Conservation (phyloP, 139 green algal species). For the Coelastrella sp. region DNA sequence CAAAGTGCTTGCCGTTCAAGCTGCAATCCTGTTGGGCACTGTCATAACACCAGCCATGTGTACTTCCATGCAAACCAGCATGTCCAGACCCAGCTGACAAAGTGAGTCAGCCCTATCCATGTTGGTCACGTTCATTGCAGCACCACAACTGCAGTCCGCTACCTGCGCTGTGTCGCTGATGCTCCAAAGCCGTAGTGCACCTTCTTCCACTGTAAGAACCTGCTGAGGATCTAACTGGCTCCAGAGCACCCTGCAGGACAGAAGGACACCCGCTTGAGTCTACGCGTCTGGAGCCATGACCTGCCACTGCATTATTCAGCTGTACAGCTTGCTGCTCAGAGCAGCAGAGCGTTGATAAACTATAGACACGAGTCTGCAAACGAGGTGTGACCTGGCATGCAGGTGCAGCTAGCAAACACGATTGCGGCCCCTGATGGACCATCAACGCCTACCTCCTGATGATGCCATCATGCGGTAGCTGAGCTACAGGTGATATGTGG, state of each 20-base stretch:
- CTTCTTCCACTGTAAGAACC: conserved; percentile 69
- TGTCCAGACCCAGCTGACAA: no score
- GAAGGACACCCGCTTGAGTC: no score
- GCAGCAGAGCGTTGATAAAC: no score
- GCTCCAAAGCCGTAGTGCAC: conserved; percentile 61
- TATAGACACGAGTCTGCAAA: no score
- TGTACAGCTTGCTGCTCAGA: background rate
- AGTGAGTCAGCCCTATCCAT: no score
- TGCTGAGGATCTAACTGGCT: conserved; percentile 48
- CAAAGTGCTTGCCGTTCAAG: no score
- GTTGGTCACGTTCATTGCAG: no score
- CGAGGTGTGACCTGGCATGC: no score
- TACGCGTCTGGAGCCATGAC: background rate
- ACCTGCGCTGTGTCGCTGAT: conserved; percentile 40
- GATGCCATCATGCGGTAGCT: conserved; percentile 54
- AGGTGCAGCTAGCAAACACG: background rate
- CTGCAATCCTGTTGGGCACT: no score
- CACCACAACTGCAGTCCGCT: background rate
- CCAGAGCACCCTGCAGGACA: conserved; percentile 66
- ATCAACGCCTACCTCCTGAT: conserved; percentile 50
- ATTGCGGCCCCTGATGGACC: background rate
- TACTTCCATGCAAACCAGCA: no score
- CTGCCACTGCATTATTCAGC: background rate
- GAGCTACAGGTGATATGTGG: conserved; percentile 52
- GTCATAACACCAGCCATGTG: no score